Conservation (phyloP, 2,329 filamentous ascomycete genomes). For the Fusarium sp. region DNA sequence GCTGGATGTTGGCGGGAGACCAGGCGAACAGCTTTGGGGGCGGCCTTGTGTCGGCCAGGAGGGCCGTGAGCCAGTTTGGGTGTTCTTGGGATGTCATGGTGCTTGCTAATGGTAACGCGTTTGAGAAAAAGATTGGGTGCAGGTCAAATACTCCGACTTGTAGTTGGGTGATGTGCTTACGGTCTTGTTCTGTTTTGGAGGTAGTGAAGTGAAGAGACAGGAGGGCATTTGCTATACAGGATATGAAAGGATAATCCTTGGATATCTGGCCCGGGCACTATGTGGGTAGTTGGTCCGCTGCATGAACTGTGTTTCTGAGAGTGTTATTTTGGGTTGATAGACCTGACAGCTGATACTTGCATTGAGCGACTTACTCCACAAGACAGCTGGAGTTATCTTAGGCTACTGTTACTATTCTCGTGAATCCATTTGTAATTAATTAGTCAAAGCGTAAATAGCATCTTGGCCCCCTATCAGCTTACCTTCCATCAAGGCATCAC, state of each 20-base stretch:
- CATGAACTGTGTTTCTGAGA: neutral
- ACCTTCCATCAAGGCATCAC: rapidly evolving
- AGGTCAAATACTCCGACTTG: no score
- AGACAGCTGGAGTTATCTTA: neutral
- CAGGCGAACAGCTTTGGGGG: slow-evolving; percentile 7
- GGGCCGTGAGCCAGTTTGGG: neutral
- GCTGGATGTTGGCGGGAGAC: slow-evolving; percentile 1
- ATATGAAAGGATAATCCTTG: no score
- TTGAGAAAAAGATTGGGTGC: no score
- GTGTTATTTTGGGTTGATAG: neutral
- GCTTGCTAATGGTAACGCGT: rapidly evolving
- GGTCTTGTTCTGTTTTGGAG: neutral
- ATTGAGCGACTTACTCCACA: neutral
- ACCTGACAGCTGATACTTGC: neutral
- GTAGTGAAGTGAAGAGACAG: no score
- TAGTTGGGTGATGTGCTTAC: neutral
- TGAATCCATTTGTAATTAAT: rapidly evolving
- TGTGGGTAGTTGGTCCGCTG: neutral
- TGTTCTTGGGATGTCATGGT: neutral
- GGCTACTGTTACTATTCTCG: no score
- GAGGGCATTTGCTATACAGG: no score
- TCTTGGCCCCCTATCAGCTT: no score
- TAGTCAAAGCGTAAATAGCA: neutral
- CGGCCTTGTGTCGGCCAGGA: neutral
- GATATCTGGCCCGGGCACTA: no score